Percentiles rank a stretch among this genome's conserved stretches.
These are phyloP conservation scores for Saccharomycopsis sp. DNA, from an alignment of 805 yeast species.

Conservation along the genomic window DNA sequence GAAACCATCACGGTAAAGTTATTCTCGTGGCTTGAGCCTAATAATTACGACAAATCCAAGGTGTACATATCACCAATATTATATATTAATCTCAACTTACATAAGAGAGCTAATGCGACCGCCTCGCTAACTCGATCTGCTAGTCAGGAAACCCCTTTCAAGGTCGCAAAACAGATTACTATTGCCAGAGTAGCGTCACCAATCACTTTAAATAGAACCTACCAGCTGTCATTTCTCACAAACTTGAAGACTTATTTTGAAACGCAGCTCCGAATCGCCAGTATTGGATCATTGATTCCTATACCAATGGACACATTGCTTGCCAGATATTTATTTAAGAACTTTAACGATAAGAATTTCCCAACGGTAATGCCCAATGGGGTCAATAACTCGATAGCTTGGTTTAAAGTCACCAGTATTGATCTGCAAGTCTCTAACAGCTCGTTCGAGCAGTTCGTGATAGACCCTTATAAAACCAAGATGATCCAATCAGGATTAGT, in stretches of 20 bases:
- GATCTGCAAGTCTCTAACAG: slow-evolving; percentile 20
- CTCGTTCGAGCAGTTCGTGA: slow-evolving; percentile 37
- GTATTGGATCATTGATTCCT: slow-evolving; percentile 65
- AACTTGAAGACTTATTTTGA: slow-evolving; percentile 61
- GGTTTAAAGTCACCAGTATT: slow-evolving; percentile 70
- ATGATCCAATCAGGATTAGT: slow-evolving; percentile 62
- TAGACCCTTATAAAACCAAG: slow-evolving; percentile 64
- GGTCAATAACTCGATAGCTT: slow-evolving; percentile 66
- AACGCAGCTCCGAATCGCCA: slow-evolving; percentile 48
- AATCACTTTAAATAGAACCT: slow-evolving; percentile 54
- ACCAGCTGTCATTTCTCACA: slow-evolving; percentile 54
- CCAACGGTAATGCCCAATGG: slow-evolving; percentile 48
- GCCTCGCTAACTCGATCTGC: not conserved
- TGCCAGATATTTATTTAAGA: slow-evolving; percentile 45
- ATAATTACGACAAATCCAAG: slow-evolving; percentile 32
- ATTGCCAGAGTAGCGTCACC: slow-evolving; percentile 67
- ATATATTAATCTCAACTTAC: slow-evolving; percentile 39
- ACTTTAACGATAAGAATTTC: slow-evolving; percentile 22
- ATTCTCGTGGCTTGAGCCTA: slow-evolving; percentile 62
- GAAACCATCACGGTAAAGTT: slow-evolving; percentile 26
- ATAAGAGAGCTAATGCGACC: slow-evolving; percentile 23
- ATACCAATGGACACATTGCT: slow-evolving; percentile 66
- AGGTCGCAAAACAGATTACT: slow-evolving; percentile 54
- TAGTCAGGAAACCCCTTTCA: slow-evolving; percentile 18
- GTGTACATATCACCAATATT: slow-evolving; percentile 61